Base-by-base conservation (phyloP, 208 protist genomes). In the Polymyxa betae region DNA sequence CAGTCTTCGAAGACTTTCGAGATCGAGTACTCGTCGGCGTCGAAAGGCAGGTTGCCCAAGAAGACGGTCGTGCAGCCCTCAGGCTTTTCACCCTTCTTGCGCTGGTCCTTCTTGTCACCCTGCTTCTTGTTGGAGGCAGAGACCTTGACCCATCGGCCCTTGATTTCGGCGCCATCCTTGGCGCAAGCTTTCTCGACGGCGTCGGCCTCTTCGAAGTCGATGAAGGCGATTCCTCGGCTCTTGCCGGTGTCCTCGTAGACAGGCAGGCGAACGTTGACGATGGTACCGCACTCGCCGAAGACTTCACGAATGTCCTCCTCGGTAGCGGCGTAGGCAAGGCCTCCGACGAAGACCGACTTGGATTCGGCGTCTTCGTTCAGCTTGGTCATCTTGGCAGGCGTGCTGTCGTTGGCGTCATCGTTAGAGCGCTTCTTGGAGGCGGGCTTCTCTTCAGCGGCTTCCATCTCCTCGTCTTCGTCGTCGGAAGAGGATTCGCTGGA, bases 41-140 rank as follows among this genome's bases (percentile, higher is more conserved):
- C 1, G 35, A 32, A 93, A 32, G 82, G 89, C 20, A 93, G 52
- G 92, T 93, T 93, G 64, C 92, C 92, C 32, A 93, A 45, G 46
- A 93, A 93, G 29, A 93, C 35, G 49, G 90, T 92, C 60, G 88
- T 91, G 91, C 91, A 92, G 29, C 91, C 91, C 10, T 91, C 91
- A 12, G 91, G 91, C 91, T 92, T 92, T 46, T 44, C 32, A 38
- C 35, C 35, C 72, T 44, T 54, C 43, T 29, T 38, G 32, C 77
- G 10, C 77, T 88, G 44, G n/a, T n/a, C n/a, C n/a, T n/a, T n/a
- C 77, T 89, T 54, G 41, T 41, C 35, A 41, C 66, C 66, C 68
- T 88, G 32, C 16, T 38, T 29, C 77, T 88, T 88, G 77, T 29
- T 38, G 77, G 38, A 88, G 10, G n/a, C 77, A 45, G 10, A 10